phyloP scores from a whole-genome alignment of 148 eudicot species.

The Cornus florida region DNA sequence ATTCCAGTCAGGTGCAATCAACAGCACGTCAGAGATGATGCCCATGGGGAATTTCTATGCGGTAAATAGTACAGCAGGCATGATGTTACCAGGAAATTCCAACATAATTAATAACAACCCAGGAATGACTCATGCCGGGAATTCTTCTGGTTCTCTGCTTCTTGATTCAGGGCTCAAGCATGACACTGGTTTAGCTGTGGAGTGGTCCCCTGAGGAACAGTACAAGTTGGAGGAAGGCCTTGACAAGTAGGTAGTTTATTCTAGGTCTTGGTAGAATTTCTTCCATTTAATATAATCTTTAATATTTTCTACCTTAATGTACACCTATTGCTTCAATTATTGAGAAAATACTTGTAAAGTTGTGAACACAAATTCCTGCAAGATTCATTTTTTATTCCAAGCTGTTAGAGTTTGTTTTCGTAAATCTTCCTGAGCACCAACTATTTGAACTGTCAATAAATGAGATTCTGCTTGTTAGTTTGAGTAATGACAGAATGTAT shows the following conservation, averaged over 20 bases:
- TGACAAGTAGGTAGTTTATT: conserved; percentile 61
- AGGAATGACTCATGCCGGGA: conserved; percentile 34
- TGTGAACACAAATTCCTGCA: too few species aligned
- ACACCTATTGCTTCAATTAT: too few species aligned
- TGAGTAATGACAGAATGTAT: background rate
- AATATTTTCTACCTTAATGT: too few species aligned
- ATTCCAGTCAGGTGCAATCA: conserved; percentile 62
- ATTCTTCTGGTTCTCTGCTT: conserved; percentile 49
- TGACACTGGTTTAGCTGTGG: conserved; percentile 69
- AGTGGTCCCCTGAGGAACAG: conserved; percentile 88
- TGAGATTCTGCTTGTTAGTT: background rate
- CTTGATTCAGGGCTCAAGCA: conserved; percentile 79
- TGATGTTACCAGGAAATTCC: conserved; percentile 55
- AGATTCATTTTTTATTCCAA: background rate
- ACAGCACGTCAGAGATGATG: conserved; percentile 54
- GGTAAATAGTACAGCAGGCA: conserved; percentile 34
- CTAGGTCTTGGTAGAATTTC: conserved; percentile 12
- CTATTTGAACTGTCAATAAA: background rate
- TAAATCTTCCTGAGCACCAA: background rate
- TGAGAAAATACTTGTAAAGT: too few species aligned
- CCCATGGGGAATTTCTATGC: conserved; percentile 52
- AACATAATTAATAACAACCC: conserved; percentile 38
- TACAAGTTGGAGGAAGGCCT: conserved; percentile 77
- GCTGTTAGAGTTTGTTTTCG: background rate
- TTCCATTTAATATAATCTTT: too few species aligned